phyloP scores from a whole-genome alignment of 140 eudicot genomes.

The Oenanthe javanica region DNA sequence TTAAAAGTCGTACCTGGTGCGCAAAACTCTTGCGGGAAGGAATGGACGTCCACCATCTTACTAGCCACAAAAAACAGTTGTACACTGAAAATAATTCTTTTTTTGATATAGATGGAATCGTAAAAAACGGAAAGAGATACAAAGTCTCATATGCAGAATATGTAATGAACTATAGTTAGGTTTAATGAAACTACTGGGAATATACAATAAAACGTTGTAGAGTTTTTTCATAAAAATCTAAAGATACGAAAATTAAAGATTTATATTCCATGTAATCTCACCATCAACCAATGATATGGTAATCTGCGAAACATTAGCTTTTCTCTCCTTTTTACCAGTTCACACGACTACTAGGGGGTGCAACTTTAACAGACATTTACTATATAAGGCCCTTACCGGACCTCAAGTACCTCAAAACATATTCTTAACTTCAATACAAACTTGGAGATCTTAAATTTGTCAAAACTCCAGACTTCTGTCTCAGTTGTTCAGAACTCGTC shows the following conservation, averaged over 20 bases:
- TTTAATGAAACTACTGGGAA: neutral
- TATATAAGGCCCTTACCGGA: neutral
- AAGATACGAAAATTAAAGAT: neutral
- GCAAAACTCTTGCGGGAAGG: neutral
- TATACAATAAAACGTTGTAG: neutral
- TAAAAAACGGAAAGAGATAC: neutral
- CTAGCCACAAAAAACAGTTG: neutral
- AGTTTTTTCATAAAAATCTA: constrained; percentile 7
- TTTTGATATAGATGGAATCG: neutral
- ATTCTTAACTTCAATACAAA: neutral
- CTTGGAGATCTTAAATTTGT: neutral
- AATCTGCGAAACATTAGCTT: neutral
- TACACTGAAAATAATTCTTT: neutral
- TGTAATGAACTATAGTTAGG: neutral
- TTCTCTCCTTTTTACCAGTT: neutral
- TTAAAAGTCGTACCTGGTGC: neutral
- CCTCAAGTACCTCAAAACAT: constrained; percentile 1
- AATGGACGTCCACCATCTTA: neutral
- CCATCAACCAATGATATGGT: constrained; percentile 3
- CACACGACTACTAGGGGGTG: neutral
- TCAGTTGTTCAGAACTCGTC: neutral
- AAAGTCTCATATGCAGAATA: neutral
- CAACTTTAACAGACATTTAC: constrained; percentile 4
- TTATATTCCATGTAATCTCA: constrained; percentile 10
- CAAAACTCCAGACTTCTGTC: neutral